Evolutionary conservation across 2,329 filamentous ascomycete genomes (phyloP), one percentile per base, ranked within the genome.

Genomic region (Penicillium crustosum): DNA sequence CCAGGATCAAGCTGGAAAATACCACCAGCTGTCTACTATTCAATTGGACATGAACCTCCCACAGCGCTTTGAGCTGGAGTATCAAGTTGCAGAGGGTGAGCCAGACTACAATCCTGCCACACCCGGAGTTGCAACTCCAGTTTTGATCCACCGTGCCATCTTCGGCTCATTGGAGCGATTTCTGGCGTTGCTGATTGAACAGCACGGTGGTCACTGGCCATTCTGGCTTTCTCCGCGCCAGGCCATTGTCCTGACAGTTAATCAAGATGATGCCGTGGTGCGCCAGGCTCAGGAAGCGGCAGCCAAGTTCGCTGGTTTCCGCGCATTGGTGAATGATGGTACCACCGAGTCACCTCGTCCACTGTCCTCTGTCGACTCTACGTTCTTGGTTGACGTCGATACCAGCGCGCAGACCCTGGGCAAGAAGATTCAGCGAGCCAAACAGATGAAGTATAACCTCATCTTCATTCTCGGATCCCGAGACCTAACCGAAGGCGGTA

Each of bases 1-100:
- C 45, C 85, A 83, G 60, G 91, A 95, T 70, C 87, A 88, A 1
- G 84, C 90, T 68, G 90, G 90, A 8, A 95, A 93, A 70, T 89
- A 92, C 68, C 91, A 95, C 70, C 91, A 96, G 71, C 90, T 92
- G 3, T 92, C 91, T 3, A 95, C 91, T 0, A 88, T 96, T 50
- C 91, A 96, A 77, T 83, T 96, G 29, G 91, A 96, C 72, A 95
- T 96, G 72, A 92, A 96, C 74, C 81, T 96, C 2, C 91, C 91
- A 1, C 89, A 90, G 70, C 85, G 91, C 13, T 96, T 96, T 70
- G 85, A 85, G 45, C 78, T 96, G 36, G 83, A 87, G 67, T 96
- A 96, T 68, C 81, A 85, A 68, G 86, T 77, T 29, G 70, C 75
- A 4, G 75, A 77, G 55, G 73, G 74, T 4, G 74, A 77, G 60